Evolutionary conservation across 192 early-diverging fungal genomes (phyloP).

Genomic region (Dissophora ornata): DNA sequence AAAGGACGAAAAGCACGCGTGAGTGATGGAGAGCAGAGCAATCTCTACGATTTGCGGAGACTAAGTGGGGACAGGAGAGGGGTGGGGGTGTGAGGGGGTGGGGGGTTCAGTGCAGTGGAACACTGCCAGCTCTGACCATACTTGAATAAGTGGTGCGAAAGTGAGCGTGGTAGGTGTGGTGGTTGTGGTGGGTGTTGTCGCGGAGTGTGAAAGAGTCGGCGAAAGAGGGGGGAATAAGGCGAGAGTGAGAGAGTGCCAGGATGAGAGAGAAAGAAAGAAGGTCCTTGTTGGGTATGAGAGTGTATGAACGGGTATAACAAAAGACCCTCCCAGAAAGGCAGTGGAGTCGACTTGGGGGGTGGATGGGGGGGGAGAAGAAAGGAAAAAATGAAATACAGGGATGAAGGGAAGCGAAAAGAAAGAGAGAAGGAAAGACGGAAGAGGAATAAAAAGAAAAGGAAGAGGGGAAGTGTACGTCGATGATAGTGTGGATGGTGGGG

Average conservation of each 20-base stretch:
- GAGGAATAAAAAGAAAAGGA: background rate
- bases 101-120: too few species aligned
- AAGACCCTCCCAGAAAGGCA: background rate
- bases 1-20: too few species aligned
- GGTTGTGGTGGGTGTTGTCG: too few species aligned
- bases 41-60: too few species aligned
- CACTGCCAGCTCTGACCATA: too few species aligned
- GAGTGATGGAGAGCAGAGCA: too few species aligned
- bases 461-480: background rate
- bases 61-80: too few species aligned
- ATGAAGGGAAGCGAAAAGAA: background rate
- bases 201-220: too few species aligned
- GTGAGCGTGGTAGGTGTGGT: too few species aligned
- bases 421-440: background rate
- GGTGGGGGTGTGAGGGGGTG: too few species aligned
- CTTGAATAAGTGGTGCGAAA: too few species aligned
- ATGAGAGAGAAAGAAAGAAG: background rate
- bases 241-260: background rate
- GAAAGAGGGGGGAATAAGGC: background rate
- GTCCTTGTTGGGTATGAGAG: background rate
- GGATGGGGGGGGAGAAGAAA: background rate
- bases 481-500: background rate
- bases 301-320: background rate
- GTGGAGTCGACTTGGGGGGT: background rate
- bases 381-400: background rate